Conservation (phyloP, 371 early-diverging fungal species). For the Rhizopus sp. region DNA sequence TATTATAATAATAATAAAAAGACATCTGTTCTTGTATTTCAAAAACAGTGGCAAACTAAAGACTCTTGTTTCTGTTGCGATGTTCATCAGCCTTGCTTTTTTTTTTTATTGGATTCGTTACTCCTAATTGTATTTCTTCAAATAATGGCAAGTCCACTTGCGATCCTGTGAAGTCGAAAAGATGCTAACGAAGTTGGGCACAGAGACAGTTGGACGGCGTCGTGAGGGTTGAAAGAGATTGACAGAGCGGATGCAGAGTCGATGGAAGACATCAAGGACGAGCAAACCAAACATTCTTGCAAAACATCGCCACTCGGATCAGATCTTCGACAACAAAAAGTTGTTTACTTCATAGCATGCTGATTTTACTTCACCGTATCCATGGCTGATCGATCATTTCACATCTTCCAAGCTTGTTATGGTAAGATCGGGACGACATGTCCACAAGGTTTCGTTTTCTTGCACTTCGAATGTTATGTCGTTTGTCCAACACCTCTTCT, state of each 20-base stretch:
- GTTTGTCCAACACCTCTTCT: slow-evolving; percentile 17
- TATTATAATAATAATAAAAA: too few species aligned
- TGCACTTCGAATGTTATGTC: slow-evolving; percentile 13
- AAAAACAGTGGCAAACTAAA: too few species aligned
- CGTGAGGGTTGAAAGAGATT: slow-evolving; percentile 15
- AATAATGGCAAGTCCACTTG: slow-evolving; percentile 15
- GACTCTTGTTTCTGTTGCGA: too few species aligned
- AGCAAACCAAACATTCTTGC: slow-evolving; percentile 24
- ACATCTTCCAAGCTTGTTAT: slow-evolving; percentile 12
- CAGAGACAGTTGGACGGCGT: slow-evolving; percentile 21
- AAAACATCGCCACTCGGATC: slow-evolving; percentile 24
- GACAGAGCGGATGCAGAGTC: slow-evolving; percentile 16
- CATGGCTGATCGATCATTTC: slow-evolving; percentile 20
- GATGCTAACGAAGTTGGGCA: slow-evolving; percentile 21
- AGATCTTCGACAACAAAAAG: slow-evolving; percentile 23
- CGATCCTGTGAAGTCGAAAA: slow-evolving; percentile 25
- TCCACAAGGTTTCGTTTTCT: slow-evolving; percentile 14
- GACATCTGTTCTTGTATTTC: too few species aligned
- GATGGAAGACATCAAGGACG: slow-evolving; percentile 23
- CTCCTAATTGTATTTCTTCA: slow-evolving; percentile 1
- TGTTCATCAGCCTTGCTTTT: too few species aligned
- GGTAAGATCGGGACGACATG: slow-evolving; percentile 13
- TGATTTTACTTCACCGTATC: slow-evolving; percentile 24
- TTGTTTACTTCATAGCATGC: slow-evolving; percentile 15
- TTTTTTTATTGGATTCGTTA: too few species aligned